phyloP scores from a whole-genome alignment of 2,329 filamentous ascomycete species.

The Botrytis medusae region DNA sequence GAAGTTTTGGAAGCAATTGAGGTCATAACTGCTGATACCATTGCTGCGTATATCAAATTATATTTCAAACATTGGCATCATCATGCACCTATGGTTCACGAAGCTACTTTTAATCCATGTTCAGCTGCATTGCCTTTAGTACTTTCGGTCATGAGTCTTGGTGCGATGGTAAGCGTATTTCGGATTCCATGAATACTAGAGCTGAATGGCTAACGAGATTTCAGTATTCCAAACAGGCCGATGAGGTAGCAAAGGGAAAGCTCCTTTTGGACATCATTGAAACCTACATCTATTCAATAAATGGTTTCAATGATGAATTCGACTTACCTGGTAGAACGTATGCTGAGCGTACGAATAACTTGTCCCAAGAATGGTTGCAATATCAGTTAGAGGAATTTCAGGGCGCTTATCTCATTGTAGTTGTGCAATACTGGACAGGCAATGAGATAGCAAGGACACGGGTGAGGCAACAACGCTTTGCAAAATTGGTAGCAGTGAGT shows the following conservation, averaged over 20 bases:
- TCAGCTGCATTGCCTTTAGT: constrained; percentile 37
- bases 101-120: constrained; percentile 37
- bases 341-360: constrained; percentile 28
- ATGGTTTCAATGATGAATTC: constrained; percentile 36
- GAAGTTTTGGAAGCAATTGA: constrained; percentile 36
- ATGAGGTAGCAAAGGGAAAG: constrained; percentile 32
- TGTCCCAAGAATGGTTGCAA: constrained; percentile 37
- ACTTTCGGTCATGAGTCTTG: constrained; percentile 37
- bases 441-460: constrained; percentile 34
- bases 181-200: not conserved
- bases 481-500: constrained; percentile 36
- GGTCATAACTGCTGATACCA: constrained; percentile 32
- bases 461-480: constrained; percentile 37
- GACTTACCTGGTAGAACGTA: constrained; percentile 36
- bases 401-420: constrained; percentile 38
- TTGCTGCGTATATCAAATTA: constrained; percentile 35
- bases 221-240: constrained; percentile 35
- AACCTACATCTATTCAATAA: constrained; percentile 35
- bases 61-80: constrained; percentile 41
- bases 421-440: constrained; percentile 39
- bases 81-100: constrained; percentile 39
- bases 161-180: constrained; percentile 35
- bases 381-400: constrained; percentile 39
- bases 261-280: constrained; percentile 36
- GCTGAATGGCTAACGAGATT: constrained; percentile 17